Evolutionary conservation across 1,139 yeast species (phyloP).

Genomic region (Yamadazyma conglobata): DNA sequence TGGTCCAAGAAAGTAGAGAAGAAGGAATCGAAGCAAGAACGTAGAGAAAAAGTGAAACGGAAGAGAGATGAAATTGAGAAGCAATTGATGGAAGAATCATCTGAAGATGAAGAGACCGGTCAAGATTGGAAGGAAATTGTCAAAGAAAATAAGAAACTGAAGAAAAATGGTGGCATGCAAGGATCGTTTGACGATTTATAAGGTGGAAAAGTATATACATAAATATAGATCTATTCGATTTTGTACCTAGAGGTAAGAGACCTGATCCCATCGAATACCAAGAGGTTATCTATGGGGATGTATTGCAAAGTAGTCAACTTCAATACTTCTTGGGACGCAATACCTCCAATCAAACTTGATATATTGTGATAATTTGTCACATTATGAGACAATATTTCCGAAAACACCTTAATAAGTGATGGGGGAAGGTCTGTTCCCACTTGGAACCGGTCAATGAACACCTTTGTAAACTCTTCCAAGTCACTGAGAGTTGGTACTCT

Average conservation of each 20-base stretch:
- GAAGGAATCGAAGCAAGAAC: slow-evolving; percentile 60
- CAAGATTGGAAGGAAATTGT: slow-evolving; percentile 90
- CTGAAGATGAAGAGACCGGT: slow-evolving; percentile 45
- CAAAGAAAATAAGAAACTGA: slow-evolving; percentile 57
- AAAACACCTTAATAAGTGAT: slow-evolving; percentile 18
- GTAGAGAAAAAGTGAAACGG: slow-evolving; percentile 61
- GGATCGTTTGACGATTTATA: slow-evolving; percentile 75
- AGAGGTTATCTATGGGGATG: slow-evolving; percentile 63
- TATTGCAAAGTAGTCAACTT: slow-evolving; percentile 69
- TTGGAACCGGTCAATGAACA: slow-evolving; percentile 16
- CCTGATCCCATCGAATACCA: slow-evolving; percentile 64
- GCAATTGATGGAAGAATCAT: slow-evolving; percentile 45
- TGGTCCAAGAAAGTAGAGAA: slow-evolving; percentile 75
- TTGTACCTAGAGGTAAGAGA: slow-evolving; percentile 52
- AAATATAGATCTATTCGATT: slow-evolving; percentile 16
- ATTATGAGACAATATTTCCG: slow-evolving; percentile 30
- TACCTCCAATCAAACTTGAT: slow-evolving; percentile 63
- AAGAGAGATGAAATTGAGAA: slow-evolving; percentile 63
- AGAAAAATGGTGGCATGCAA: slow-evolving; percentile 38
- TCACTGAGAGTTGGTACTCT: slow-evolving; percentile 21
- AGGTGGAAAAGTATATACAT: not conserved
- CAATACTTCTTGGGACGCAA: slow-evolving; percentile 72
- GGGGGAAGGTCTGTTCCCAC: slow-evolving; percentile 13
- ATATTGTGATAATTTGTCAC: slow-evolving; percentile 32
- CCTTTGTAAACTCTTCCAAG: slow-evolving; percentile 18